Conservation (phyloP, 768 basidiomycete species). For the Leccinum variicolor region DNA sequence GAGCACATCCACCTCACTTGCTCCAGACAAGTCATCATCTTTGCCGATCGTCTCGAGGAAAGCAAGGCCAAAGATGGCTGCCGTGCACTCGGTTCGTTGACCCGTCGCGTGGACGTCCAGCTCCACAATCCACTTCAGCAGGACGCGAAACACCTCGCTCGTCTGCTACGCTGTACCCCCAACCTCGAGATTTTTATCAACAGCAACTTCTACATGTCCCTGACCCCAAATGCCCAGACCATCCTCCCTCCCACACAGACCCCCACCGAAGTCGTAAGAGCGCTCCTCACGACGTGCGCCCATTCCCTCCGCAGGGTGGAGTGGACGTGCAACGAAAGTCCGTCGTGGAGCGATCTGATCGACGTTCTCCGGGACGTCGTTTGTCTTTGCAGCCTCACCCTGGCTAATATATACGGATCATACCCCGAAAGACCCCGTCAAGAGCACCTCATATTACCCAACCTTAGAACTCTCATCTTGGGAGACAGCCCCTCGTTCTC, state of each 20-base stretch:
- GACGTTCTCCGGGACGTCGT: constrained; percentile 32
- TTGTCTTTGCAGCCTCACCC: constrained; percentile 38
- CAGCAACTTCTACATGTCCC: constrained; percentile 33
- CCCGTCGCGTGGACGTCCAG: constrained; percentile 41
- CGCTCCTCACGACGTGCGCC: constrained; percentile 31
- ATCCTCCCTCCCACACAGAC: constrained; percentile 26
- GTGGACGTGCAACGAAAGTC: constrained; percentile 45
- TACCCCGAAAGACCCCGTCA: constrained; percentile 17
- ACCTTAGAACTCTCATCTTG: constrained; percentile 41
- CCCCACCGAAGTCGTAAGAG: constrained; percentile 32
- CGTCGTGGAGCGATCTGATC: constrained; percentile 38
- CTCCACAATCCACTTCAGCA: constrained; percentile 32
- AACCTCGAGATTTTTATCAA: constrained; percentile 44
- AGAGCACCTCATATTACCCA: constrained; percentile 31
- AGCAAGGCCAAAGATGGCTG: constrained; percentile 17
- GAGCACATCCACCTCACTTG: constrained; percentile 41
- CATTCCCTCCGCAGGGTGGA: constrained; percentile 41
- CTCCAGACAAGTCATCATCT: constrained; percentile 31
- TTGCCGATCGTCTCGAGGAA: constrained; percentile 35
- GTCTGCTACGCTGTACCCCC: constrained; percentile 40
- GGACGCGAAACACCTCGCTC: constrained; percentile 24
- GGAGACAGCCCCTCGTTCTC: constrained; percentile 34
- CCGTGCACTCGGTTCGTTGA: constrained; percentile 36
- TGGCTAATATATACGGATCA: constrained; percentile 39
- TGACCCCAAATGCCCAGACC: constrained; percentile 14